A percentile compares a stretch with the other conserved stretches of the same genome.
Conservation (phyloP, 2,329 filamentous ascomycete genomes). For the Rutstroemia sp. region DNA sequence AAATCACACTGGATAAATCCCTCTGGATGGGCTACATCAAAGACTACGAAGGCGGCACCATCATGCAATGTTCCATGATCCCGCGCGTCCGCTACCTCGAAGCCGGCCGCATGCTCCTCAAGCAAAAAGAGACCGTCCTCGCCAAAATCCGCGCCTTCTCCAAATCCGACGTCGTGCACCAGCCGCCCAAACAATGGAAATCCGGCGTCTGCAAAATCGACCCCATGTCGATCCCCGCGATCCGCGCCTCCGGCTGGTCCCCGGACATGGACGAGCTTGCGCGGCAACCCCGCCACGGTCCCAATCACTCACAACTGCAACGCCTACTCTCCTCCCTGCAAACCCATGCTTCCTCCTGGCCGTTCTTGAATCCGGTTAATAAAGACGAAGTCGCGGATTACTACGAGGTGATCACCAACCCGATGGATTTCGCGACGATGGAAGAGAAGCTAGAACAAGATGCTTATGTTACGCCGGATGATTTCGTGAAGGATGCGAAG, state of each 20-base stretch:
- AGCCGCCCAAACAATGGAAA: constrained; percentile 80
- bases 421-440: constrained; percentile 96
- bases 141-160: constrained; percentile 91
- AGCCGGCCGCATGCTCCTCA: constrained; percentile 84
- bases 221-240: constrained; percentile 77
- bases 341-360: constrained; percentile 89
- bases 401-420: constrained; percentile 95
- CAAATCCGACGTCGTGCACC: constrained; percentile 80
- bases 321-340: constrained; percentile 92
- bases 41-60: constrained; percentile 96
- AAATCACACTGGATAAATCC: constrained; percentile 83
- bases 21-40: constrained; percentile 99
- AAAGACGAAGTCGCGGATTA: constrained; percentile 97
- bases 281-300: constrained; percentile 87
- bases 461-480: constrained; percentile 82
- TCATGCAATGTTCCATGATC: constrained; percentile 99
- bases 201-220: constrained; percentile 70
- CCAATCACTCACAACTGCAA: constrained; percentile 90
- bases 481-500: constrained; percentile 82
- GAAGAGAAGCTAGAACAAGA: constrained; percentile 92
- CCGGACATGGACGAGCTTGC: constrained; percentile 97
- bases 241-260: constrained; percentile 89
- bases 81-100: constrained; percentile 92
- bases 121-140: constrained; percentile 92
- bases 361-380: constrained; percentile 89